Evolutionary conservation across 176 grass and related monocot species (phyloP), one percentile per base, ranked within the genome.

Genomic region (Phoenix roebelenii): DNA sequence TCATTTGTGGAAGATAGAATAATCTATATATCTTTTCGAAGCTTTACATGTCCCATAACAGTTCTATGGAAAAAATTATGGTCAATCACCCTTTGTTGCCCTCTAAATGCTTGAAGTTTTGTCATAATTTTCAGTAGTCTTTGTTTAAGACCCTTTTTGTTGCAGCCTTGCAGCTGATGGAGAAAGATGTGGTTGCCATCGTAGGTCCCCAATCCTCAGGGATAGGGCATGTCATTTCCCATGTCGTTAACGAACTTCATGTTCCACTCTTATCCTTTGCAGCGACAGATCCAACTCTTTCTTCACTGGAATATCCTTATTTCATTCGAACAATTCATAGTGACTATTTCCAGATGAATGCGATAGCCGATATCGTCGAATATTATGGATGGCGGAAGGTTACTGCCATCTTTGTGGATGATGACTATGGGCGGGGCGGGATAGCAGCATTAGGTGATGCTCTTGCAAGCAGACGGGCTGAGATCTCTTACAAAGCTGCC

Each of bases 381-480:
- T 63, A 81, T 1, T 93, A 87, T 53, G 58, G 64, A 65, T 93
- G 88, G 88, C 83, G 80, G 72, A 80, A 93, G 48, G 74, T 87
- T 50, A 81, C 75, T 22, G 76, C 71, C 32, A 93, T 93, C 35
- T 88, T 80, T 81, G 80, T 81, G 56, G 88, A 88, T 69, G 88
- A 93, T 78, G 88, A 84, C 32, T 93, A 88, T 63, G 88, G 83
- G 25, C 69, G 88, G 75, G 84, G 83, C 54, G 88, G 88, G 29
- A 81, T 93, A 62, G 51, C 65, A 49, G 73, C 73, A 50, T 68
- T 93, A 58, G 76, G 80, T 61, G 88, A 93, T 39, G 80, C 80
- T 50, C 83, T 93, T 63, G 83, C 73, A 28, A 78, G 66, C 35
- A 81, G 23, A 49, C 77, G 76, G 48, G 63, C 61, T 35, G 81